These are phyloP conservation scores for Salinomyces thailandicus DNA, from an alignment of 2,329 filamentous ascomycete species.

Conservation along the genomic window DNA sequence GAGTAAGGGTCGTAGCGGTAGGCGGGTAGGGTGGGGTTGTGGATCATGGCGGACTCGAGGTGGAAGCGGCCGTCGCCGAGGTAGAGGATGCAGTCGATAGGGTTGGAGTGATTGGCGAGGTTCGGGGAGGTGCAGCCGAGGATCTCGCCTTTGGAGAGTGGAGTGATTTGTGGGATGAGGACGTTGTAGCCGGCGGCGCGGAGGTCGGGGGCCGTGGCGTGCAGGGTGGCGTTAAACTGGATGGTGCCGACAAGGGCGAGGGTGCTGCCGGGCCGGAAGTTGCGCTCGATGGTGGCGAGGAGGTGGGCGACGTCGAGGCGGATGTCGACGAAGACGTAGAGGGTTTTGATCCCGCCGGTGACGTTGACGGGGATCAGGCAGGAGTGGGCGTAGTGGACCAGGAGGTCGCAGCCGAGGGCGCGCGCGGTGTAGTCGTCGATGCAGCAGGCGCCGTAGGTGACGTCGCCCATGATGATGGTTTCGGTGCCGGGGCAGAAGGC, in stretches of 20 bases:
- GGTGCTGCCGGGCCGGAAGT: conserved; percentile 74
- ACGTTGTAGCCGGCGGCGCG: conserved; percentile 78
- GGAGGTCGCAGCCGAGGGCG: conserved; percentile 82
- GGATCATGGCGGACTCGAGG: conserved; percentile 97
- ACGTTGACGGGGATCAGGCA: conserved; percentile 94
- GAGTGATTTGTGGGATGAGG: conserved; percentile 82
- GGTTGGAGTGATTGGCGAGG: conserved; percentile 40
- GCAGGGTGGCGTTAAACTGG: conserved; percentile 95
- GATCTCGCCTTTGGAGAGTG: conserved; percentile 89
- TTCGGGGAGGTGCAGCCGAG: conserved; percentile 90
- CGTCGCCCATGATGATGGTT: conserved; percentile 97
- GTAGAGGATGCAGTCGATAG: conserved; percentile 71
- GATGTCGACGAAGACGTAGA: conserved; percentile 98
- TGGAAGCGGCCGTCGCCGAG: conserved; percentile 91
- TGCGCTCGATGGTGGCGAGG: conserved; percentile 74
- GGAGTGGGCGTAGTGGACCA: conserved; percentile 95
- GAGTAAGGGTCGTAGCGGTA: conserved; percentile 98
- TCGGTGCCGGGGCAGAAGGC: conserved; percentile 87
- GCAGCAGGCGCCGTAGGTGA: conserved; percentile 96
- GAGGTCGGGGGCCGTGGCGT: conserved; percentile 67
- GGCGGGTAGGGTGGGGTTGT: conserved; percentile 81
- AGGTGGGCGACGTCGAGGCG: conserved; percentile 87
- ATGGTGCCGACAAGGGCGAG: conserved; percentile 94
- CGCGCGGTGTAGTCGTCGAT: conserved; percentile 97
- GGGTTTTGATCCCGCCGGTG: conserved; percentile 78